These are phyloP conservation scores for Brassica balearica DNA, from an alignment of 441 rosid species.

Conservation along the genomic window DNA sequence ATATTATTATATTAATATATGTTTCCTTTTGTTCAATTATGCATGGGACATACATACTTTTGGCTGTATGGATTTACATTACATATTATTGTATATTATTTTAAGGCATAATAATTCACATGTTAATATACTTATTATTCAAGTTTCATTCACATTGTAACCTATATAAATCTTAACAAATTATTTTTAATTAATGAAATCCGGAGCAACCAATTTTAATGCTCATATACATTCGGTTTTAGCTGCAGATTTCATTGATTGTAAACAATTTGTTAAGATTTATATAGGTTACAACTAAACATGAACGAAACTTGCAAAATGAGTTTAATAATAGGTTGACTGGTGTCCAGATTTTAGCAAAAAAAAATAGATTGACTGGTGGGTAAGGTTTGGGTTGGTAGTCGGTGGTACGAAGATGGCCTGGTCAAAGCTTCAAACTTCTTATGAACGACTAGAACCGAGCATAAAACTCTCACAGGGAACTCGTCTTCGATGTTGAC, in stretches of 20 bases:
- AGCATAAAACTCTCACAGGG: background rate
- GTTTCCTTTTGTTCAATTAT: conserved; percentile 41
- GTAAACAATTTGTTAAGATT: background rate
- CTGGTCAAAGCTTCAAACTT: background rate
- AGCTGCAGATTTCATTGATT: background rate
- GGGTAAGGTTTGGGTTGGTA: background rate
- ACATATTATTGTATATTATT: conserved; percentile 25
- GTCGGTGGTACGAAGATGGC: background rate
- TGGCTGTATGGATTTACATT: conserved; percentile 29
- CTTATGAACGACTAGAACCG: too few relatives aligned
- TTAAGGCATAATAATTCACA: conserved; percentile 1
- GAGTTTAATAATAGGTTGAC: background rate
- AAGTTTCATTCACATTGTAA: background rate
- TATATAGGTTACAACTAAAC: background rate
- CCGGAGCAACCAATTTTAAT: background rate
- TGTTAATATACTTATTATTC: conserved; percentile 12
- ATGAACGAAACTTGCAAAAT: background rate
- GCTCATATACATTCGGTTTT: background rate
- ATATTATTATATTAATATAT: conserved; percentile 15
- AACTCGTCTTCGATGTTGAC: background rate
- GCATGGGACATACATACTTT: conserved; percentile 44
- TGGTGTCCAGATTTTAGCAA: background rate
- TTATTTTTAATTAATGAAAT: background rate
- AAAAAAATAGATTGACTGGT: background rate
- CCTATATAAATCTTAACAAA: background rate